Conservation (phyloP, 768 basidiomycete species). For the Russula lepida region DNA sequence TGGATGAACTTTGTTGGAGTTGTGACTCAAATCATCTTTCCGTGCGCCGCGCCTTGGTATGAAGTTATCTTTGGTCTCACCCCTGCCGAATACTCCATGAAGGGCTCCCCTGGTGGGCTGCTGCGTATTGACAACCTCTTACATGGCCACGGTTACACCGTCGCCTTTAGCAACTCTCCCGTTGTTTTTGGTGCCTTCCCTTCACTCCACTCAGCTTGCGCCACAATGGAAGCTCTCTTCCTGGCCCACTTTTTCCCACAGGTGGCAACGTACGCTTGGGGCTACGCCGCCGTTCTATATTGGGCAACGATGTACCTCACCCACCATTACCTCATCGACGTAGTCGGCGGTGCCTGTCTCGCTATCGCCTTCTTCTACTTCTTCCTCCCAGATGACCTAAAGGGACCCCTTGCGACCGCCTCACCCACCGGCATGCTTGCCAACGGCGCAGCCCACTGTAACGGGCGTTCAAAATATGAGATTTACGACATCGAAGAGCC, state of each 20-base stretch:
- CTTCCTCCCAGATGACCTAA: conserved; percentile 76
- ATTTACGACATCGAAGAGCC: conserved; percentile 70
- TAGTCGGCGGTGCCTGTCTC: conserved; percentile 88
- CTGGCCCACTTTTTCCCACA: conserved; percentile 91
- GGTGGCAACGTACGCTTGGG: conserved; percentile 60
- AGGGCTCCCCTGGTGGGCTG: conserved; percentile 88
- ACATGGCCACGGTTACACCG: conserved; percentile 64
- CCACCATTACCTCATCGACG: conserved; percentile 98
- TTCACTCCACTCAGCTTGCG: conserved; percentile 82
- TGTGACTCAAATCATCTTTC: conserved; percentile 77
- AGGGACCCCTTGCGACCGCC: conserved; percentile 42
- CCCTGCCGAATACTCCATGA: conserved; percentile 87
- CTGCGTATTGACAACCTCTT: conserved; percentile 88
- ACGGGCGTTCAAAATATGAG: conserved; percentile 56
- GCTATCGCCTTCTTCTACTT: conserved; percentile 82
- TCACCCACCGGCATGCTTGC: conserved; percentile 41
- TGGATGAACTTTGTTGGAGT: conserved; percentile 91
- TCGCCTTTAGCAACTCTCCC: conserved; percentile 77
- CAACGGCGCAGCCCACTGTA: conserved; percentile 13
- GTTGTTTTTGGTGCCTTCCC: conserved; percentile 98
- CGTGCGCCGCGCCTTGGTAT: conserved; percentile 96
- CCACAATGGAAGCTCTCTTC: conserved; percentile 89
- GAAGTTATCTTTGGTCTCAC: conserved; percentile 95
- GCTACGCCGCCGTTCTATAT: conserved; percentile 78
- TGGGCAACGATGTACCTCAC: conserved; percentile 99